These are phyloP conservation scores for Naganishia albida DNA, from an alignment of 1,284 basidiomycete species.

Conservation along the genomic window DNA sequence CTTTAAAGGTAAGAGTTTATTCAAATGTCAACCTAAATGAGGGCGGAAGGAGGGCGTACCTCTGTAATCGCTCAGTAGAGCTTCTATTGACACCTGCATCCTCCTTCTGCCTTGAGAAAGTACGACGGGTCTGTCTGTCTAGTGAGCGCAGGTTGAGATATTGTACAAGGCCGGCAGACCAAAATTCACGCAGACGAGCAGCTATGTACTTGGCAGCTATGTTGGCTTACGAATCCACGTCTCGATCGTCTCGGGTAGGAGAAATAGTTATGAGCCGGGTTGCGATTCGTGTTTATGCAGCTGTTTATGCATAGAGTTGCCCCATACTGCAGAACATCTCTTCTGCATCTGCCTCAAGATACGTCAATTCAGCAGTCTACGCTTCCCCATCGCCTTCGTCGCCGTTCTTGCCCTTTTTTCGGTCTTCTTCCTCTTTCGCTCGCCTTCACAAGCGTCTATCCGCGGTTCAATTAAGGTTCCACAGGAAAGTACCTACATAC, in stretches of 20 bases:
- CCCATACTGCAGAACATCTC: too few species aligned
- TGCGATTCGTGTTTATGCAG: not conserved
- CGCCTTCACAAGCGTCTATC: not conserved
- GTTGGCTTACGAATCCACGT: slow-evolving; percentile 1
- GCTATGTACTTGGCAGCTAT: too few species aligned
- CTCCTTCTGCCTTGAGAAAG: too few species aligned
- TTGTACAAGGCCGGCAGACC: too few species aligned
- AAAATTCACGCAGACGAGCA: too few species aligned
- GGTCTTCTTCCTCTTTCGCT: slow-evolving; percentile 4
- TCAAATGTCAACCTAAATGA: not conserved
- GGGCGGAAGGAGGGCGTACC: not conserved
- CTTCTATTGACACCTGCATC: not conserved
- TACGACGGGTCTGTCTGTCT: not conserved
- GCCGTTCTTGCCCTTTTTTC: slow-evolving; percentile 2
- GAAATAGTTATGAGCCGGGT: not conserved
- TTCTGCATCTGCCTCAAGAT: slow-evolving; percentile 1
- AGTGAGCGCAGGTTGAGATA: not conserved
- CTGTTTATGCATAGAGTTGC: not conserved
- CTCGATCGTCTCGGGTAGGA: slow-evolving; percentile 1
- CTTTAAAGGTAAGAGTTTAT: slow-evolving; percentile 31
- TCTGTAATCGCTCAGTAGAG: slow-evolving; percentile 13
- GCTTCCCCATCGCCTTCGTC: slow-evolving; percentile 8
- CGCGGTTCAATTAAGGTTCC: not conserved
- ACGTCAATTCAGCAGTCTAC: slow-evolving; percentile 12
- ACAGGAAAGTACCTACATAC: not conserved